Base-by-base conservation (phyloP, 495 filamentous ascomycete genomes). In the Darksidea phi region DNA sequence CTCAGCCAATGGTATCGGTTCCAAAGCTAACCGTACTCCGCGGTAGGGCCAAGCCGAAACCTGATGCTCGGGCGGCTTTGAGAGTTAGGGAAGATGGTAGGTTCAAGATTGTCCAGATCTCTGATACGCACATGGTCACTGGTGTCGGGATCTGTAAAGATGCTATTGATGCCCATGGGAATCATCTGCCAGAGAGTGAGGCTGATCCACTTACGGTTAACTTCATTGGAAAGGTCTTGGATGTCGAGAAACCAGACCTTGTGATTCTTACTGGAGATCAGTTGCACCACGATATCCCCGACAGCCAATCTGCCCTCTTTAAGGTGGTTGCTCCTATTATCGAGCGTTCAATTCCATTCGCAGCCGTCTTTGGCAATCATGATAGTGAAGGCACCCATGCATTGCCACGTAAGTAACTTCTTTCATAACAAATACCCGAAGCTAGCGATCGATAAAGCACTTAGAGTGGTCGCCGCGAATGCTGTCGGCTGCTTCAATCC, bases 91-190 rank as follows among this genome's bases (percentile, higher is more conserved):
- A 71, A 50, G 69, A 74, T 64, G 71, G 72, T 23, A 69, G 54
- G 67, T 73, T 75, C 57, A 75, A 72, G 68, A 73, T 75, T 68
- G 63, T 75, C 56, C 72, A 73, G 65, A 71, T 75, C 57, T 72
- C 68, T 54, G 69, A 75, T 54, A 72, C 71, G 32, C 70, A 75
- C 59, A 72, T 75, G 68, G 68, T 70, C 42, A 72, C 70, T 68
- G 70, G 72, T 57, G 59, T 71, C 43, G 36, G 72, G 46, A 53
- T 67, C 25, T 75, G 70, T 59, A 72, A 70, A 63, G 72, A 75
- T 72, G 64, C 71, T 64, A 71, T 74, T 63, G 70, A 76, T 72
- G 71, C 68, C 49, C 48, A 70, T 66, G 73, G 73, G 58, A 69
- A 73, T 0, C 2, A 51, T 72, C 61, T 76, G 36, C 70, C 73